Base-by-base conservation (phyloP, 305 asterid genomes). In the Withania somnifera region DNA sequence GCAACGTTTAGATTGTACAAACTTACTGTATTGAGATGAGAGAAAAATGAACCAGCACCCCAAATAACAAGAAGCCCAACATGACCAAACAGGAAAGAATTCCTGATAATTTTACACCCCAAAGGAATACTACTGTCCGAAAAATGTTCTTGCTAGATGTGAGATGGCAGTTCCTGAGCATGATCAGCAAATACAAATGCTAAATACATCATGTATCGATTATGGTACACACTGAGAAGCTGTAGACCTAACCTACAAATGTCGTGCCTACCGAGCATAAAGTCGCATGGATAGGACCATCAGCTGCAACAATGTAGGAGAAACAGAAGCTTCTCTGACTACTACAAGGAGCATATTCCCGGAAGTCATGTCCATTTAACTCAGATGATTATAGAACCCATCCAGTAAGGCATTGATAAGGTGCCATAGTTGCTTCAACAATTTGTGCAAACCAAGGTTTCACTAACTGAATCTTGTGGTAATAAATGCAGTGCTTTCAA, bases 401-500 rank as follows among this genome's bases (percentile, higher is more conserved):
- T 75, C 57, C 26, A 76, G 63, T 47, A 28, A 40, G 45, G 40
- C 58, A 47, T 73, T 28, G 47, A 51, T 76, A 50, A 67, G 19
- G 24, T 51, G 80, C 47, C 47, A 4, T 17, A 17, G 30, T 50
- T 76, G 30, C 26, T 51, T 52, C 80, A 75, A 75, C 79, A 47
- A 47, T 50, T 75, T 26, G 61, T 75, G 79, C 61, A 50, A 17
- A 75, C 11, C 61, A 51, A 76, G 58, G 28, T 8, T 50, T 51
- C 28, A 75, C 80, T 17, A 17, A 28, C 80, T 10, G 20, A 54
- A 40, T 11, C n/a, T 40, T 68, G 5, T 20, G 63, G 61, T 75
- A 6, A 73, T 53, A 52, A 19, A n/a, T 67, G 26, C 7, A 11
- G 34, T 34, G 52, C 79, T 81, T 32, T 94, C 90, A 94, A 80